Percentiles rank a stretch among this genome's conserved stretches.
These are phyloP conservation scores for Phialophora expanda DNA, from an alignment of 2,329 filamentous ascomycete species.

Conservation along the genomic window DNA sequence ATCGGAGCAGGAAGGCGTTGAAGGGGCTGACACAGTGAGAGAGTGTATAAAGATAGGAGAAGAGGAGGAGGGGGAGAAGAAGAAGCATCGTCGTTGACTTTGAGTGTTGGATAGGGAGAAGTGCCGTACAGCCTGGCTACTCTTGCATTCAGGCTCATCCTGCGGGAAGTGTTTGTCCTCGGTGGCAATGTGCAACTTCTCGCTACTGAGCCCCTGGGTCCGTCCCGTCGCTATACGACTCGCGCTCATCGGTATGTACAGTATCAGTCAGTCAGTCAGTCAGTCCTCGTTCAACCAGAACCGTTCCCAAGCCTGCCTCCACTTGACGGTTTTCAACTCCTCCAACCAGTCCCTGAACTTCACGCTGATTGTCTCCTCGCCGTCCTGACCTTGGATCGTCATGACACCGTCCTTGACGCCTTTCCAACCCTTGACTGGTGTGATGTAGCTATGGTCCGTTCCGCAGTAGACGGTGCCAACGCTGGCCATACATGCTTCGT, in stretches of 20 bases:
- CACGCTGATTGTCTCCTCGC: neutral
- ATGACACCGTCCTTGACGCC: slow-evolving; percentile 17
- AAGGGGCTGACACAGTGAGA: no score
- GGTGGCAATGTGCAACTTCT: no score
- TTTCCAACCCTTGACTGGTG: slow-evolving; percentile 8
- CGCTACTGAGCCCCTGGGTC: no score
- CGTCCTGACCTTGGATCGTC: slow-evolving; percentile 2
- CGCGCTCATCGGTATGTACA: no score
- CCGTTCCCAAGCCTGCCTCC: slow-evolving; percentile 14
- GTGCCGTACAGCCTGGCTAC: no score
- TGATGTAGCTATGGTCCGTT: slow-evolving; percentile 12
- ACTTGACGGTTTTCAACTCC: slow-evolving; percentile 17
- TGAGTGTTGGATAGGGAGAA: no score
- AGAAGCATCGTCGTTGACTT: no score
- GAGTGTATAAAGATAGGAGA: no score
- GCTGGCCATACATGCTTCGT: neutral
- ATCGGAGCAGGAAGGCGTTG: no score
- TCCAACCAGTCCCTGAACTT: slow-evolving; percentile 23
- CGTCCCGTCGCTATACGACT: neutral
- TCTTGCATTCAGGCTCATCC: no score
- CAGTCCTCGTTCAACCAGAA: slow-evolving; percentile 17
- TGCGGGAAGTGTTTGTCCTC: no score
- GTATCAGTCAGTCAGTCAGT: neutral
- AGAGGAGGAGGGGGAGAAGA: no score
- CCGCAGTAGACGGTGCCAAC: slow-evolving; percentile 10